Conservation (phyloP, 2,329 filamentous ascomycete genomes). For the Ambrosiella xylebori region DNA sequence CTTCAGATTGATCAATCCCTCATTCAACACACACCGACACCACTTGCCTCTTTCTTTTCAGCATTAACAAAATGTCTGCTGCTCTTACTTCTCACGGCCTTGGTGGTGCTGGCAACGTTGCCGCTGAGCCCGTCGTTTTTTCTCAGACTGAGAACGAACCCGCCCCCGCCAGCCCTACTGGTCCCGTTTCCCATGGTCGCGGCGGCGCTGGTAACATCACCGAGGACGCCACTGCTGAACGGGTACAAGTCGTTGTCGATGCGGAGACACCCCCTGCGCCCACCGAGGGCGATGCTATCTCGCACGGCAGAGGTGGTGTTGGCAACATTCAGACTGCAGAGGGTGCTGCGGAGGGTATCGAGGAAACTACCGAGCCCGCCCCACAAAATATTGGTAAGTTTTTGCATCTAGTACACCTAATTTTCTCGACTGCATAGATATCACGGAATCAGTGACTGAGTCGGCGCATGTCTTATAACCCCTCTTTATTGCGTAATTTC, state of each 20-base stretch:
- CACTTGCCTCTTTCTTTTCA: constrained; percentile 24
- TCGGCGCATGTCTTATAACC: too few relatives aligned
- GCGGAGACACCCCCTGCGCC: constrained; percentile 34
- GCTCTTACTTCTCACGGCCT: constrained; percentile 42
- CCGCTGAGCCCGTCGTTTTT: constrained; percentile 29
- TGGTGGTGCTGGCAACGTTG: constrained; percentile 45
- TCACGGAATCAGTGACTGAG: too few relatives aligned
- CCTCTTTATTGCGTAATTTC: not conserved
- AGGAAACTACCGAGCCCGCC: constrained; percentile 33
- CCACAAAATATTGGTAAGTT: constrained; percentile 23
- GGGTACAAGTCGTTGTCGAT: constrained; percentile 26
- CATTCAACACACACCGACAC: not conserved
- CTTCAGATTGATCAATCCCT: not conserved
- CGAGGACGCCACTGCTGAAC: constrained; percentile 16
- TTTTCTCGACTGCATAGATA: too few relatives aligned
- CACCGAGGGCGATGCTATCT: constrained; percentile 38
- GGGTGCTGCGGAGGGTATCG: constrained; percentile 38
- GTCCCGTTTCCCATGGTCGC: constrained; percentile 42
- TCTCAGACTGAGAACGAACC: constrained; percentile 34
- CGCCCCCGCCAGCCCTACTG: constrained; percentile 22
- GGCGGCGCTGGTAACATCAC: constrained; percentile 46
- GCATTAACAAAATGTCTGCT: constrained; percentile 25
- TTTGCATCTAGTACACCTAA: too few relatives aligned
- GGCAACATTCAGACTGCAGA: constrained; percentile 32
- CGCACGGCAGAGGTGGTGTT: constrained; percentile 38